Percentiles rank a stretch among this genome's conserved stretches.
Evolutionary conservation across 306 rosid genomes (phyloP).

Genomic region (Ochetophila trinervis): DNA sequence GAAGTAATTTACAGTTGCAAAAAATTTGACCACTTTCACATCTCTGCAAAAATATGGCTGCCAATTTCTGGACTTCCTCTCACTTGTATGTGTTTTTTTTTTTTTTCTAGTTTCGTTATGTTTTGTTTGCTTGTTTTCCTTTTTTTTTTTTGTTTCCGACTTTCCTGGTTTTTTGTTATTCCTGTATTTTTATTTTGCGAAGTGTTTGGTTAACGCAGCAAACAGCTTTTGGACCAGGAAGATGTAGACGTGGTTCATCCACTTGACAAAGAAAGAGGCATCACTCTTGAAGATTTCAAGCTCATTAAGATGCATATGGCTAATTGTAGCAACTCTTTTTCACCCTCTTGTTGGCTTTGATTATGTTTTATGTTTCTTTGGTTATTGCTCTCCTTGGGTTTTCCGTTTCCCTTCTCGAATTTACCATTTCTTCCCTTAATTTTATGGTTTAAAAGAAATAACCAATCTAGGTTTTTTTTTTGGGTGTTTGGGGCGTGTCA

Average conservation of each 20-base stretch:
- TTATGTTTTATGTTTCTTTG: neutral
- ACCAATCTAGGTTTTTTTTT: neutral
- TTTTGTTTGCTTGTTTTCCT: neutral
- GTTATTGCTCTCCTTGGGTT: neutral
- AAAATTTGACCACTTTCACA: constrained; percentile 9
- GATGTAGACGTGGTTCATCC: constrained; percentile 80
- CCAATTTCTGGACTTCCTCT: constrained; percentile 94
- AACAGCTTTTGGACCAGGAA: constrained; percentile 79
- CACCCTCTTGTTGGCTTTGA: neutral
- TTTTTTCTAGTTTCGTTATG: neutral
- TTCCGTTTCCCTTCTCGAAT: no score
- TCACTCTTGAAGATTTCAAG: constrained; percentile 90
- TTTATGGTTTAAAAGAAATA: no score
- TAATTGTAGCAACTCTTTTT: constrained; percentile 45
- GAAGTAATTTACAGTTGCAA: constrained; percentile 9
- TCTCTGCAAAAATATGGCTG: constrained; percentile 51
- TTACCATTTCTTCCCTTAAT: no score
- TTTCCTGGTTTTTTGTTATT: neutral
- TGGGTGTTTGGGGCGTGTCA: neutral
- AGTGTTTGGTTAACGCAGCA: constrained; percentile 40
- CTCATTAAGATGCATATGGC: constrained; percentile 94
- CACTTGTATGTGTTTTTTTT: constrained; percentile 81
- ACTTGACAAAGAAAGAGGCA: constrained; percentile 75
- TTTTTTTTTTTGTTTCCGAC: neutral
- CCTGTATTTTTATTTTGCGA: neutral